A percentile compares a stretch with the other conserved stretches of the same genome.
phyloP scores from a whole-genome alignment of 805 yeast genomes.

The Komagataella populi region DNA sequence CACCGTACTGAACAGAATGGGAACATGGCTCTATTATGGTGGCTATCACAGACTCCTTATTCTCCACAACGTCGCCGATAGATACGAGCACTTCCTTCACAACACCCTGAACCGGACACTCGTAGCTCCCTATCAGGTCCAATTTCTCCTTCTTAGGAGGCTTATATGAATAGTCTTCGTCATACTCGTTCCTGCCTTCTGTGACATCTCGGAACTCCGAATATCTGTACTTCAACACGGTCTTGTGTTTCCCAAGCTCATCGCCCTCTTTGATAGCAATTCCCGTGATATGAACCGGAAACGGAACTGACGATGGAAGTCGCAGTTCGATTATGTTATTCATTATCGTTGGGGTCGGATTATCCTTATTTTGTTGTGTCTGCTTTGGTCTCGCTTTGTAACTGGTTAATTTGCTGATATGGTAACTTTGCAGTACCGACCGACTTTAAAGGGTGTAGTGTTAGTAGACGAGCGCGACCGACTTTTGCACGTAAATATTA shows the following conservation, averaged over 20 bases:
- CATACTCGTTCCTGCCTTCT: slow-evolving; percentile 12
- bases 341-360: slow-evolving; percentile 7
- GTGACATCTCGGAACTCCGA: slow-evolving; percentile 53
- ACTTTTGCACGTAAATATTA: not conserved
- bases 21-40: slow-evolving; percentile 70
- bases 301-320: slow-evolving; percentile 51
- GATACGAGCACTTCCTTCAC: slow-evolving; percentile 35
- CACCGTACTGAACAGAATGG: slow-evolving; percentile 90
- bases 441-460: not conserved
- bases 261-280: slow-evolving; percentile 32
- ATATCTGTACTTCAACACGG: slow-evolving; percentile 49
- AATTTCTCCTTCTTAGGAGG: slow-evolving; percentile 32
- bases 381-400: not conserved
- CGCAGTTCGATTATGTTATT: slow-evolving; percentile 29
- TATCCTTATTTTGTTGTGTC: not conserved
- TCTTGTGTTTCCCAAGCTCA: slow-evolving; percentile 32
- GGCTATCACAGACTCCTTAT: slow-evolving; percentile 29
- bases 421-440: not conserved
- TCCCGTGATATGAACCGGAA: slow-evolving; percentile 51
- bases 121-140: slow-evolving; percentile 65
- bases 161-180: slow-evolving; percentile 17
- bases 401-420: not conserved
- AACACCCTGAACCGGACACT: slow-evolving; percentile 70
- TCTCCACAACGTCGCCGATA: slow-evolving; percentile 48
- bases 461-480: not conserved